phyloP scores from a whole-genome alignment of 2,329 filamentous ascomycete species.

The Sporothrix pseudoabietina region DNA sequence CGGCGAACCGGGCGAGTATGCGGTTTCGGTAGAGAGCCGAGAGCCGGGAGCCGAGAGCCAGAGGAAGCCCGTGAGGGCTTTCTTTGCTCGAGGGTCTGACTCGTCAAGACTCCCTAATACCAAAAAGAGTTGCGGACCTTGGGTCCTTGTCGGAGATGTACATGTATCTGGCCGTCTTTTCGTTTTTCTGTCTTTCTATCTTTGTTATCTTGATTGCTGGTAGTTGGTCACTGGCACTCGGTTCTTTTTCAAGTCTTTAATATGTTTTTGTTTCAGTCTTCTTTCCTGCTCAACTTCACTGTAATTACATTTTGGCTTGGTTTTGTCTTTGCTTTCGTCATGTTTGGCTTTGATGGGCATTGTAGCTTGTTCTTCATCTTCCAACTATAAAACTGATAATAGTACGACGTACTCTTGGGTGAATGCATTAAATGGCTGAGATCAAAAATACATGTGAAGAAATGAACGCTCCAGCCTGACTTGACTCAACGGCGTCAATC shows the following conservation, averaged over 20 bases:
- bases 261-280: background rate
- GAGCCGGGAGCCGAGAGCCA: no score
- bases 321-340: background rate
- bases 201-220: background rate
- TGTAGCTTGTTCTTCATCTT: background rate
- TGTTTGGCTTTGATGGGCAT: background rate
- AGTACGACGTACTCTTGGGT: background rate
- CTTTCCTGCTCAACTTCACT: background rate
- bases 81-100: no score
- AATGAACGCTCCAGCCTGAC: background rate
- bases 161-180: background rate
- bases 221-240: background rate
- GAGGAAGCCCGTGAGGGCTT: background rate
- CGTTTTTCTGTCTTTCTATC: background rate
- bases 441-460: background rate
- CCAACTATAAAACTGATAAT: background rate
- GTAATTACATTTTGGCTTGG: conserved; percentile 5
- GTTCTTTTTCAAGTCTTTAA: background rate
- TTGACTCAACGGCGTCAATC: background rate
- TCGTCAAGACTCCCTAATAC: background rate
- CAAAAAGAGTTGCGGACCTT: background rate
- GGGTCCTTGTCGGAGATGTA: background rate
- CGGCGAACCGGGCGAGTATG: conserved; percentile 28
- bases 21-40: conserved; percentile 30
- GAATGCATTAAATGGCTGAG: background rate